Evolutionary conservation across 192 early-diverging fungal genomes (phyloP).

Genomic region (Podila clonocystis): DNA sequence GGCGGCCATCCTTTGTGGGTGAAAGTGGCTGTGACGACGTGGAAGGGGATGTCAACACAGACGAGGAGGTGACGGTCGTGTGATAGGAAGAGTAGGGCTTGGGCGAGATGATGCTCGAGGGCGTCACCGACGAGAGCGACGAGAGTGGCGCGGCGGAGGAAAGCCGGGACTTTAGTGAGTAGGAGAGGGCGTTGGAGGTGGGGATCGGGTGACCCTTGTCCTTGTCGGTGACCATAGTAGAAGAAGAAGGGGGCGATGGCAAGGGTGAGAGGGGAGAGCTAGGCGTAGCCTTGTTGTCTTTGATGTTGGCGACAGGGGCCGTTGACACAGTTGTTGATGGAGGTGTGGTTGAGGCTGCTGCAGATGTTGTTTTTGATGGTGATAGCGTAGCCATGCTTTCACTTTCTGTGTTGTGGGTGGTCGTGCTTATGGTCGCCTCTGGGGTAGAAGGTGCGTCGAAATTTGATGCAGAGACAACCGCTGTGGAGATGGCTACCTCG

Average conservation of each 20-base stretch:
- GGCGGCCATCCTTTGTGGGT: background rate
- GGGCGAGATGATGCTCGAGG: constrained; percentile 47
- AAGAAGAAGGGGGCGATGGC: background rate
- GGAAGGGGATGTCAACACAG: constrained; percentile 8
- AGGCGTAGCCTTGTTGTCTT: background rate
- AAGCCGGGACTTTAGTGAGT: constrained; percentile 31
- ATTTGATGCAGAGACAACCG: too few relatives aligned
- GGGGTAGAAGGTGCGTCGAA: background rate
- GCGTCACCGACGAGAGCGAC: constrained; percentile 48
- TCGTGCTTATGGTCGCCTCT: background rate
- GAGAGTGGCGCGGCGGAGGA: constrained; percentile 38
- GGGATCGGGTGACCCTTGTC: constrained; percentile 51
- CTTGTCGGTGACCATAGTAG: constrained; percentile 16
- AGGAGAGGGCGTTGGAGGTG: constrained; percentile 46
- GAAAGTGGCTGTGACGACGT: constrained; percentile 7
- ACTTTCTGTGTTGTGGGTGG: background rate
- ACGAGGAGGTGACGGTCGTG: background rate
- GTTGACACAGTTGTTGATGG: background rate
- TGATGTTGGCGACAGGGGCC: background rate
- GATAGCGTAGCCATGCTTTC: too few relatives aligned
- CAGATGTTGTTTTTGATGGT: background rate
- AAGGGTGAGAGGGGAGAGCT: constrained; percentile 19
- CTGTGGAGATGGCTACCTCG: too few relatives aligned
- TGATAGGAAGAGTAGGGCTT: constrained; percentile 26
- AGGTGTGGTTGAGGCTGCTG: constrained; percentile 2